Evolutionary conservation across 305 asterid species (phyloP).

Genomic region (Solanum chacoense): DNA sequence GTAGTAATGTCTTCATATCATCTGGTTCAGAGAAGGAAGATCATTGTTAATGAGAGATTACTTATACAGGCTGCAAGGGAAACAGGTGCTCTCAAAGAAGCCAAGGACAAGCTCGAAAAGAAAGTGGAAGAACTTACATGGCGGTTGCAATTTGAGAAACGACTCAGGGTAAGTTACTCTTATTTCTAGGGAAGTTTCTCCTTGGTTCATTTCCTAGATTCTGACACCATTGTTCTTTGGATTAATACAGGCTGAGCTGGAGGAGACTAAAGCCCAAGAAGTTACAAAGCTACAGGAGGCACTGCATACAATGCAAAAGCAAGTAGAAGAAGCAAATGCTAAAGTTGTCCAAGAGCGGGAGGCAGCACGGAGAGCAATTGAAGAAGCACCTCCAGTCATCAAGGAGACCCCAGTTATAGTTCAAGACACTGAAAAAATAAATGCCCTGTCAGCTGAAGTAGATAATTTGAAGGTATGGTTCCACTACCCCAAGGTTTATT

Average conservation of each 20-base stretch:
- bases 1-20: background rate
- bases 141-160: conserved; percentile 95
- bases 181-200: background rate
- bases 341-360: conserved; percentile 71
- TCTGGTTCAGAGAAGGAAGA: background rate
- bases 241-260: conserved; percentile 68
- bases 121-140: conserved; percentile 99
- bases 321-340: conserved; percentile 89
- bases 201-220: conserved; percentile 1
- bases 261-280: conserved; percentile 91
- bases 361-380: conserved; percentile 89
- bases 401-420: conserved; percentile 94
- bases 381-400: conserved; percentile 93
- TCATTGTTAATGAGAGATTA: background rate
- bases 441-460: conserved; percentile 72
- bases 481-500: background rate
- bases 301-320: conserved; percentile 59
- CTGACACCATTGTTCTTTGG: background rate
- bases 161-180: conserved; percentile 56
- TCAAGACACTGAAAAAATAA: conserved; percentile 77
- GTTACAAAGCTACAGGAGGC: conserved; percentile 72
- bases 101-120: conserved; percentile 98
- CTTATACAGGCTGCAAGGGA: conserved; percentile 73
- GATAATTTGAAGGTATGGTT: conserved; percentile 67
- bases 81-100: conserved; percentile 98